phyloP scores from a whole-genome alignment of 257 asterid genomes.

The Nicotiana obtusifolia region DNA sequence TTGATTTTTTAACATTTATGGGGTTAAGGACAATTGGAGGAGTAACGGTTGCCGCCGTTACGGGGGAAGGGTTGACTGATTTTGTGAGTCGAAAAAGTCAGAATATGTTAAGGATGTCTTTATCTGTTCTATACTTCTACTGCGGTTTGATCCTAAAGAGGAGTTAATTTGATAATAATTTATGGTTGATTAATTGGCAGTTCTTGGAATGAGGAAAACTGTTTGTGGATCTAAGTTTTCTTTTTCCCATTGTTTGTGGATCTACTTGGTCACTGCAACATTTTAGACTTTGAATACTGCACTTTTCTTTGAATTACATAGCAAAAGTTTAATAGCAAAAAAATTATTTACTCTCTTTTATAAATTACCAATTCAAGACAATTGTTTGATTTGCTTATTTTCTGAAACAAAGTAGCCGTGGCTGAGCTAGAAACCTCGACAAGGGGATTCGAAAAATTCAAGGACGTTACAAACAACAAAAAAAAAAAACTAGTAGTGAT shows the following conservation, averaged over 20 bases:
- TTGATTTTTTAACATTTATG: neutral
- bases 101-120: neutral
- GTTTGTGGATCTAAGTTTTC: neutral
- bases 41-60: constrained; percentile 6
- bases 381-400: neutral
- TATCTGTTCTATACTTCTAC: neutral
- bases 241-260: neutral
- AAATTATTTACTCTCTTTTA: neutral
- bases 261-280: neutral
- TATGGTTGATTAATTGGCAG: neutral
- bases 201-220: neutral
- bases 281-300: neutral
- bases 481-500: no score
- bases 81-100: neutral
- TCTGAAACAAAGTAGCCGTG: no score
- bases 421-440: no score
- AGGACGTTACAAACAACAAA: no score
- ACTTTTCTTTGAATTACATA: neutral
- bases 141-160: neutral
- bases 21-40: neutral
- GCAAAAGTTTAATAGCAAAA: neutral
- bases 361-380: neutral
- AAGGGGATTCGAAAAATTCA: no score
- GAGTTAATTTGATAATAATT: no score
- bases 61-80: neutral